A percentile compares a stretch with the other conserved stretches of the same genome.
These are phyloP conservation scores for Magnolia kwangsiensis DNA, from an alignment of 164 flowering plant species.

Conservation along the genomic window DNA sequence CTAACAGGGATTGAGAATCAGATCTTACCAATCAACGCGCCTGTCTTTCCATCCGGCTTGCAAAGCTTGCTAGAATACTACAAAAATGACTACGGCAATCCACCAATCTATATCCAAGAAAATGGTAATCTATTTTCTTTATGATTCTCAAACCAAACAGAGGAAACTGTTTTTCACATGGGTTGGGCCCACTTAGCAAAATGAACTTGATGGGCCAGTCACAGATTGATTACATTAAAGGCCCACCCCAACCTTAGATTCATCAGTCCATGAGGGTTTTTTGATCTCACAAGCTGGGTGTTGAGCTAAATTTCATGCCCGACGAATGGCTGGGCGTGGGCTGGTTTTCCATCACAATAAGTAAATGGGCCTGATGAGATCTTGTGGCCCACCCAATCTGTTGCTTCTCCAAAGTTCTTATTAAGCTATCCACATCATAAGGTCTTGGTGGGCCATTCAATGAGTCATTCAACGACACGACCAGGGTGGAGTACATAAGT, in stretches of 20 bases:
- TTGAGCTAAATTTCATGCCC: neutral
- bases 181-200: too few species aligned
- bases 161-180: too few species aligned
- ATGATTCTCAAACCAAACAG: too few species aligned
- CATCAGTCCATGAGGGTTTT: too few species aligned
- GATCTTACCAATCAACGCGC: neutral
- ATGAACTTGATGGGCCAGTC: too few species aligned
- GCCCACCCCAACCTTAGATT: too few species aligned
- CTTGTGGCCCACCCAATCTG: too few species aligned
- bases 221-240: too few species aligned
- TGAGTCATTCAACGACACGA: slow-evolving; percentile 27
- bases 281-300: too few species aligned
- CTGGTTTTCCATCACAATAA: neutral
- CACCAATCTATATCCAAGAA: slow-evolving; percentile 12
- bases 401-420: slow-evolving; percentile 37
- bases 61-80: slow-evolving; percentile 6
- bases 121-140: slow-evolving; percentile 4
- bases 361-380: slow-evolving; percentile 27
- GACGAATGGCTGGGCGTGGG: slow-evolving; percentile 9
- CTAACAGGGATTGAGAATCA: neutral
- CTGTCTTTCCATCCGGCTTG: neutral
- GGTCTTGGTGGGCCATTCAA: slow-evolving; percentile 4
- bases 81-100: slow-evolving; percentile 4
- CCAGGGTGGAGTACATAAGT: slow-evolving; percentile 13
- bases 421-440: neutral